Conservation (phyloP, 352 stramenopile genomes). For the Globisporangium splendens region DNA sequence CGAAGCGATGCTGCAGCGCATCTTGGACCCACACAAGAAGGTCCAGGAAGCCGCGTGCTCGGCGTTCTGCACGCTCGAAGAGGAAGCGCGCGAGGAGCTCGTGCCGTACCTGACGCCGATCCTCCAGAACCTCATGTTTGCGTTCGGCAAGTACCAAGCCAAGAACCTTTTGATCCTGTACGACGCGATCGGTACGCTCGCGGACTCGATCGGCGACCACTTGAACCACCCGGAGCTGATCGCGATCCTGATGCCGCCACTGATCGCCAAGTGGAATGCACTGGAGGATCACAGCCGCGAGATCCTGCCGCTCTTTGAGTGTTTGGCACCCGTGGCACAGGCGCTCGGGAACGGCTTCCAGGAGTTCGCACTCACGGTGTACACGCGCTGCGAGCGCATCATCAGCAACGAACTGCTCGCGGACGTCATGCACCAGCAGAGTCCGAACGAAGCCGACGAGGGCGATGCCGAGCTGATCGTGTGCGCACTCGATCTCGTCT, state of each 20-base stretch:
- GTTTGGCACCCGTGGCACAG: slow-evolving; percentile 80
- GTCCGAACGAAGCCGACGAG: slow-evolving; percentile 71
- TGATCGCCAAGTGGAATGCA: slow-evolving; percentile 92
- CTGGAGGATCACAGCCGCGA: slow-evolving; percentile 77
- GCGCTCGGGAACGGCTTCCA: slow-evolving; percentile 85
- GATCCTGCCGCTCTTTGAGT: slow-evolving; percentile 88
- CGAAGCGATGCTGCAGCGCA: slow-evolving; percentile 85
- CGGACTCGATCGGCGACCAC: slow-evolving; percentile 90
- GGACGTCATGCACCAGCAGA: slow-evolving; percentile 78
- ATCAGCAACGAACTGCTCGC: slow-evolving; percentile 83
- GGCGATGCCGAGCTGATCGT: slow-evolving; percentile 89
- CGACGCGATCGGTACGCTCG: slow-evolving; percentile 94
- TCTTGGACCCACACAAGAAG: slow-evolving; percentile 92
- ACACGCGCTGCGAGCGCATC: slow-evolving; percentile 76
- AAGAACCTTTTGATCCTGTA: slow-evolving; percentile 96
- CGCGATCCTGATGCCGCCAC: slow-evolving; percentile 89
- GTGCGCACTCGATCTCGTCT: slow-evolving; percentile 86
- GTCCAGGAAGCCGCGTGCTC: slow-evolving; percentile 94
- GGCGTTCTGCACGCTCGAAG: slow-evolving; percentile 93
- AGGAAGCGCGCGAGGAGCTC: slow-evolving; percentile 92
- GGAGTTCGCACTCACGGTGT: slow-evolving; percentile 82
- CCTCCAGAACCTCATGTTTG: slow-evolving; percentile 89
- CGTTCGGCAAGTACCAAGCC: slow-evolving; percentile 92
- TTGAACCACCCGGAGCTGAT: slow-evolving; percentile 92
- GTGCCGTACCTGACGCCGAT: slow-evolving; percentile 92